These are phyloP conservation scores for Quillaja saponaria DNA, from an alignment of 306 rosid genomes.

Conservation along the genomic window DNA sequence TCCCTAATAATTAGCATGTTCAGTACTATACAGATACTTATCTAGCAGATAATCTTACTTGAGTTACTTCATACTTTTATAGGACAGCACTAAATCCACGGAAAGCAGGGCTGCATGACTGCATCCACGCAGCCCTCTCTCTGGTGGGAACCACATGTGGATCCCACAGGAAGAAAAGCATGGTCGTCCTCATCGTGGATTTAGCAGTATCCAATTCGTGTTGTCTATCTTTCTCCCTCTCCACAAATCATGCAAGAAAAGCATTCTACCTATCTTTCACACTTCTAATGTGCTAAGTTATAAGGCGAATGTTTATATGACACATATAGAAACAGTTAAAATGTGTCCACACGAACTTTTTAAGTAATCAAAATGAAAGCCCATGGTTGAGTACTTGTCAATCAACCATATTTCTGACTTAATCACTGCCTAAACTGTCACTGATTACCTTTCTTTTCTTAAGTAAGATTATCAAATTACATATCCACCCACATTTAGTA, in stretches of 20 bases:
- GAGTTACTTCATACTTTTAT: not conserved
- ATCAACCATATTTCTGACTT: slow-evolving; percentile 7
- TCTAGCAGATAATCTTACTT: slow-evolving; percentile 7
- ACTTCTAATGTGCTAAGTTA: slow-evolving; percentile 4
- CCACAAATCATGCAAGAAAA: no score
- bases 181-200: no score
- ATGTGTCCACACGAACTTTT: not conserved
- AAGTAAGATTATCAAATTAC: not conserved
- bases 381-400: slow-evolving; percentile 2
- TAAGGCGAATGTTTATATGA: not conserved
- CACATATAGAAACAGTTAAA: not conserved
- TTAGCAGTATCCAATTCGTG: slow-evolving; percentile 14
- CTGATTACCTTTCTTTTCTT: not conserved
- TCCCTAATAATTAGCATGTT: slow-evolving; percentile 12
- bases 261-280: not conserved
- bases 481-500: not conserved
- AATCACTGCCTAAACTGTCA: slow-evolving; percentile 10
- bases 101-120: no score
- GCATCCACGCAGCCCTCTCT: no score
- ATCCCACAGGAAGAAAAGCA: no score
- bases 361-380: not conserved
- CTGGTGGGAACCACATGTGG: no score
- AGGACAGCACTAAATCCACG: no score
- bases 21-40: slow-evolving; percentile 14
- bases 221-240: no score